These are phyloP conservation scores for Dianthus caryophyllus DNA, from an alignment of 148 eudicot species.

Conservation along the genomic window DNA sequence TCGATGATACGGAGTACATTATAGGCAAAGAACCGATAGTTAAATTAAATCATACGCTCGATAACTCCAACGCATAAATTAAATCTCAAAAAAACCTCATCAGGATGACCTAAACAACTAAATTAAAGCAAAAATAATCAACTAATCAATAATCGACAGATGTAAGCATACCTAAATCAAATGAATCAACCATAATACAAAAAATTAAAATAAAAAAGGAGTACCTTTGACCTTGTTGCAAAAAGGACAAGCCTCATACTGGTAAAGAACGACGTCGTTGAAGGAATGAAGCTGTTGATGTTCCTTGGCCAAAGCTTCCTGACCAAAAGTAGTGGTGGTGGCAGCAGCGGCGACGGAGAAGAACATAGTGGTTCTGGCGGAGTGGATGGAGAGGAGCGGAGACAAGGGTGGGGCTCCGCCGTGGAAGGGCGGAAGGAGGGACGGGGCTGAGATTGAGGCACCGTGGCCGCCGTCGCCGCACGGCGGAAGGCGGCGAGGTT, in stretches of 20 bases:
- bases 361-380: constrained; percentile 39
- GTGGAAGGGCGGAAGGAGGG: not conserved
- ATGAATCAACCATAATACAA: too few relatives aligned
- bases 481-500: constrained; percentile 23
- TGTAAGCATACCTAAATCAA: too few relatives aligned
- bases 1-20: too few relatives aligned
- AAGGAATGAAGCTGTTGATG: constrained; percentile 19
- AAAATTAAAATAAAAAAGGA: not conserved
- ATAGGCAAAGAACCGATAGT: too few relatives aligned
- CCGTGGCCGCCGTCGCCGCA: constrained; percentile 1
- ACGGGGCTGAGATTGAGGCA: not conserved
- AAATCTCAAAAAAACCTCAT: too few relatives aligned
- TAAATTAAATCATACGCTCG: too few relatives aligned
- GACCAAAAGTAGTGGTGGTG: constrained; percentile 27
- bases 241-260: constrained; percentile 97
- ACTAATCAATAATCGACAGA: not conserved
- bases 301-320: constrained; percentile 55
- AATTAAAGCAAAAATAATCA: too few relatives aligned
- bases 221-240: constrained; percentile 95
- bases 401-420: not conserved
- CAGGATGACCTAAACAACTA: too few relatives aligned
- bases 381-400: constrained; percentile 15
- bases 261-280: constrained; percentile 80
- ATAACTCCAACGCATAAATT: too few relatives aligned
- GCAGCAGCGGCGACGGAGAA: constrained; percentile 35